Evolutionary conservation across 495 filamentous ascomycete species (phyloP).

Genomic region (Trichocladium uniseriatum): DNA sequence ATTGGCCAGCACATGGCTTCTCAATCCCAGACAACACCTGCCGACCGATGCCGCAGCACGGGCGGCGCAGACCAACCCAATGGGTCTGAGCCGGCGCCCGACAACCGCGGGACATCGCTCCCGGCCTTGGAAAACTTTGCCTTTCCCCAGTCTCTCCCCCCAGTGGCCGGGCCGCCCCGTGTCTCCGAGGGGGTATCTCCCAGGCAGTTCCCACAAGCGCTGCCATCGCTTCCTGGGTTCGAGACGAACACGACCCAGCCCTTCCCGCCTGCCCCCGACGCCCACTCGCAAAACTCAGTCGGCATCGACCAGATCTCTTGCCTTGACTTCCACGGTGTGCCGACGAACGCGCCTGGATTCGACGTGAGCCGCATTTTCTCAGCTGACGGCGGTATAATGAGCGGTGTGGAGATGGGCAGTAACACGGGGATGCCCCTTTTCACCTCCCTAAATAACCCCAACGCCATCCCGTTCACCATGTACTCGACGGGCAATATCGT

Average conservation of each 20-base stretch:
- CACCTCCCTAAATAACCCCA: constrained; percentile 3
- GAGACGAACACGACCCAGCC: neutral
- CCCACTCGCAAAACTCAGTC: neutral
- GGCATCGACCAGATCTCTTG: constrained; percentile 13
- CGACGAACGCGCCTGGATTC: constrained; percentile 9
- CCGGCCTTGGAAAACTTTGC: constrained; percentile 7
- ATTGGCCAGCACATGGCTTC: neutral
- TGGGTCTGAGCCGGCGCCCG: neutral
- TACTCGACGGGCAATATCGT: constrained; percentile 13
- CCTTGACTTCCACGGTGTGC: constrained; percentile 6
- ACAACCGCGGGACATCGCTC: constrained; percentile 1
- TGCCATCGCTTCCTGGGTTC: neutral
- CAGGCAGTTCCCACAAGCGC: constrained; percentile 6
- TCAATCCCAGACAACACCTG: neutral
- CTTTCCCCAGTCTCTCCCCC: constrained; percentile 2
- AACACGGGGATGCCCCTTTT: neutral
- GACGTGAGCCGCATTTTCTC: constrained; percentile 12
- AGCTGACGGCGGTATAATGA: neutral
- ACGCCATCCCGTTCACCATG: constrained; percentile 10
- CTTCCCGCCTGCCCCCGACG: neutral
- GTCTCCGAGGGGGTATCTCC: constrained; percentile 12
- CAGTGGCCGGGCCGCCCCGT: neutral
- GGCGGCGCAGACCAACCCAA: neutral
- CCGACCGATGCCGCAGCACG: neutral
- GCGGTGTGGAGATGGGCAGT: neutral